A percentile compares a stretch with the other conserved stretches of the same genome.
phyloP scores from a whole-genome alignment of 2,329 filamentous ascomycete genomes.

The Alternaria postmessia region DNA sequence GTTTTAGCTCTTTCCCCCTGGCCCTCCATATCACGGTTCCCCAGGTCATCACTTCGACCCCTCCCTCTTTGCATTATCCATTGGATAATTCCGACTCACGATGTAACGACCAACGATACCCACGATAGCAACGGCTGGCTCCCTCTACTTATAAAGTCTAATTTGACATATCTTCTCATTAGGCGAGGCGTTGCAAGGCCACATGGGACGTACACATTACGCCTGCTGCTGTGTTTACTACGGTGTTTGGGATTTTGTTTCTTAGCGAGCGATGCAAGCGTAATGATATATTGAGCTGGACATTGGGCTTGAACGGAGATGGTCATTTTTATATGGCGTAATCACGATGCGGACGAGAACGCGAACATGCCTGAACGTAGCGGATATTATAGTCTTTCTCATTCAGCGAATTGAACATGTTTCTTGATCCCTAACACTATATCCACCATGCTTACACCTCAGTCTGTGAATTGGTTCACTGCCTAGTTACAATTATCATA shows the following conservation, averaged over 20 bases:
- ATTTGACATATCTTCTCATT: conserved; percentile 30
- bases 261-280: conserved; percentile 17
- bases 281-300: conserved; percentile 22
- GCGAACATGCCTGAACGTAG: conserved; percentile 20
- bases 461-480: not conserved
- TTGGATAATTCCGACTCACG: conserved; percentile 36
- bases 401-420: conserved; percentile 12
- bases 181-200: conserved; percentile 27
- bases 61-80: conserved; percentile 25
- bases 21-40: conserved; percentile 16
- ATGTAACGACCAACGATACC: conserved; percentile 51
- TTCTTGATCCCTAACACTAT: not conserved
- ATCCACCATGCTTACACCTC: not conserved
- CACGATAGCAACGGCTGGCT: conserved; percentile 42
- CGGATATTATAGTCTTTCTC: conserved; percentile 13
- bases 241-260: conserved; percentile 23
- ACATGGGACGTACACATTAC: conserved; percentile 23
- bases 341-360: conserved; percentile 19
- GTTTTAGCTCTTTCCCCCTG: conserved; percentile 20
- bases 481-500: not conserved
- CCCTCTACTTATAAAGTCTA: conserved; percentile 34
- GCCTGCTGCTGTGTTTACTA: conserved; percentile 19
- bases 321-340: conserved; percentile 22
- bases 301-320: not conserved
- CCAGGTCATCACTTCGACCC: conserved; percentile 19